Conservation (phyloP, 2,329 filamentous ascomycete genomes). For the Penicillium glabrum region DNA sequence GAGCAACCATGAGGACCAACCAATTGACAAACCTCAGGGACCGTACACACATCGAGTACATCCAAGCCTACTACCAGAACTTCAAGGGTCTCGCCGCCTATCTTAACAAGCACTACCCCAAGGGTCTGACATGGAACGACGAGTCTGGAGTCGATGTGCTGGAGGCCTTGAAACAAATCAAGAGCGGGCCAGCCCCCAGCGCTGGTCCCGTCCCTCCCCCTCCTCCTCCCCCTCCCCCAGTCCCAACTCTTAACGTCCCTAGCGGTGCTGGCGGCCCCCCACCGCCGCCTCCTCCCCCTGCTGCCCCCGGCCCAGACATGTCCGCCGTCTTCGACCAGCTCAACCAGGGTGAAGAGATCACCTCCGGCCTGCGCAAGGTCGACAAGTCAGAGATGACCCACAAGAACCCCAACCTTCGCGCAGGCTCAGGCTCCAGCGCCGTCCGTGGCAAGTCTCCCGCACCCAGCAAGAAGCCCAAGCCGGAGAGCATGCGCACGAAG, state of each 20-base stretch:
- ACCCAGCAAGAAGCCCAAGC: conserved; percentile 83
- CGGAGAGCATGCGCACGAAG: conserved; percentile 79
- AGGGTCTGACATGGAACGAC: conserved; percentile 83
- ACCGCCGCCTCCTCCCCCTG: conserved; percentile 64
- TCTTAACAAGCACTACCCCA: conserved; percentile 77
- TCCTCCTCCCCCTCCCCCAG: conserved; percentile 50
- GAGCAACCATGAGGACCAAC: not conserved
- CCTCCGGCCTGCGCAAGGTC: conserved; percentile 85
- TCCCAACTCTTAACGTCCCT: conserved; percentile 48
- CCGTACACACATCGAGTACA: conserved; percentile 78
- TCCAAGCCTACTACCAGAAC: conserved; percentile 87
- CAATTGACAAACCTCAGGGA: conserved; percentile 56
- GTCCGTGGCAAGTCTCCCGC: conserved; percentile 72
- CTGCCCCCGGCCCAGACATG: conserved; percentile 62
- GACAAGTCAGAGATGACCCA: conserved; percentile 97
- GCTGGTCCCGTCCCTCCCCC: conserved; percentile 42
- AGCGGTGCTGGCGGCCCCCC: conserved; percentile 60
- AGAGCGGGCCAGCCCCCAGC: conserved; percentile 39
- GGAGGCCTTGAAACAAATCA: conserved; percentile 64
- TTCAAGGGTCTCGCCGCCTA: conserved; percentile 83
- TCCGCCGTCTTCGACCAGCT: conserved; percentile 88
- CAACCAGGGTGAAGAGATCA: conserved; percentile 86
- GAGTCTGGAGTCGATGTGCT: conserved; percentile 70
- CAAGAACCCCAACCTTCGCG: conserved; percentile 87
- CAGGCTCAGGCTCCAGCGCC: conserved; percentile 59